Percentiles rank a stretch among this genome's conserved stretches.
phyloP scores from a whole-genome alignment of 1,139 yeast species.

The Blastobotrys raffinosifermentans region DNA sequence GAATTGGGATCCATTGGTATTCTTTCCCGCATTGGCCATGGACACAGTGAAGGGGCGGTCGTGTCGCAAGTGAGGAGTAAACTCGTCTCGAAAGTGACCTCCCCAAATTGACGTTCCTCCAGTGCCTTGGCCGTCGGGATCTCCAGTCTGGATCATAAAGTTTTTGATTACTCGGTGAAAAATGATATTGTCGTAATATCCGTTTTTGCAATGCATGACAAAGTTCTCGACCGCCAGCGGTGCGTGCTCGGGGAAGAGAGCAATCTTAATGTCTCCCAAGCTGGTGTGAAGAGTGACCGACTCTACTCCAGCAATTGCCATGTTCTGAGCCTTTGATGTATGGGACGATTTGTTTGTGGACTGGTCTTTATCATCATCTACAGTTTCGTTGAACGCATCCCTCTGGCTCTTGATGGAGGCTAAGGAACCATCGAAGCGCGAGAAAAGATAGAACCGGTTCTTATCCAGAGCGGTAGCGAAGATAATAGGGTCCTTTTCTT shows the following conservation, averaged over 20 bases:
- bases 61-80: slow-evolving; percentile 36
- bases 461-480: slow-evolving; percentile 33
- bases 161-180: slow-evolving; percentile 46
- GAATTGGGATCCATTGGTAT: slow-evolving; percentile 61
- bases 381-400: slow-evolving; percentile 14
- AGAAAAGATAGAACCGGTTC: slow-evolving; percentile 35
- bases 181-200: slow-evolving; percentile 39
- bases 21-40: slow-evolving; percentile 61
- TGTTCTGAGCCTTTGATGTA: not conserved
- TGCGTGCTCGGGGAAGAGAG: slow-evolving; percentile 35
- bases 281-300: slow-evolving; percentile 39
- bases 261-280: slow-evolving; percentile 41
- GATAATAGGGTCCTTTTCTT: slow-evolving; percentile 33
- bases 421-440: slow-evolving; percentile 21
- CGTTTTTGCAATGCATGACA: slow-evolving; percentile 33
- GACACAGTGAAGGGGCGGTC: slow-evolving; percentile 42
- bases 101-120: slow-evolving; percentile 45
- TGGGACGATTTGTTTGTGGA: slow-evolving; percentile 15
- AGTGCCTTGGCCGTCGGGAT: slow-evolving; percentile 46
- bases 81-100: slow-evolving; percentile 41
- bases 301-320: slow-evolving; percentile 1
- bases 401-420: slow-evolving; percentile 18
- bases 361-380: slow-evolving; percentile 17
- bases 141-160: slow-evolving; percentile 53
- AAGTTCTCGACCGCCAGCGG: slow-evolving; percentile 46